Evolutionary conservation across 305 asterid species (phyloP).

Genomic region (Fraxinus latifolia): DNA sequence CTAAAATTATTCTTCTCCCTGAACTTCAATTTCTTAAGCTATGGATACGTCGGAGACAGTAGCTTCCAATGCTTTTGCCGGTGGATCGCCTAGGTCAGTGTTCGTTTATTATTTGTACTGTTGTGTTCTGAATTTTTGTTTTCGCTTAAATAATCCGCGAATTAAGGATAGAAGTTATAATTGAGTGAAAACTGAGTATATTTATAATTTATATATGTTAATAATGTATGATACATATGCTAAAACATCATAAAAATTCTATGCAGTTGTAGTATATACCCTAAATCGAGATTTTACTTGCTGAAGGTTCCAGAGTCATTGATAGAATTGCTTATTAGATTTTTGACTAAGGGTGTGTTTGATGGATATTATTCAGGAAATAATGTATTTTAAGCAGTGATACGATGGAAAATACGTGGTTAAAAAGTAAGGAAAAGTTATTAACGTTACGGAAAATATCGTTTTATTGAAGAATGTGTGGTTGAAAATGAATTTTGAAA

Average conservation of each 20-base stretch:
- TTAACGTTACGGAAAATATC: too few relatives aligned
- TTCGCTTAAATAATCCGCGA: neutral
- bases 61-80: conserved; percentile 25
- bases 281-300: neutral
- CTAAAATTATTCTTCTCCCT: neutral
- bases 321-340: neutral
- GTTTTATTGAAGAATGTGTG: too few relatives aligned
- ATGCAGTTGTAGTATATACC: neutral
- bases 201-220: neutral
- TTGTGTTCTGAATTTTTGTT: neutral
- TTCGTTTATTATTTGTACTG: neutral
- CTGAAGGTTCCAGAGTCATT: neutral
- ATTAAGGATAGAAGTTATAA: neutral
- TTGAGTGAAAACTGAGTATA: neutral
- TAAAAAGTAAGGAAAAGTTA: too few relatives aligned
- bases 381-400: too few relatives aligned
- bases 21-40: conserved; percentile 31
- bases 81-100: conserved; percentile 37
- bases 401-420: too few relatives aligned
- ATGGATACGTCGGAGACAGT: conserved; percentile 57
- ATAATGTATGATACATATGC: neutral
- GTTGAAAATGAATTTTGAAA: too few relatives aligned
- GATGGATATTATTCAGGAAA: too few relatives aligned
- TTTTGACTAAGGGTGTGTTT: neutral
- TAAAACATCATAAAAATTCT: neutral